Evolutionary conservation across 2,329 filamentous ascomycete genomes (phyloP).

Genomic region (Verticillium klebahnii): DNA sequence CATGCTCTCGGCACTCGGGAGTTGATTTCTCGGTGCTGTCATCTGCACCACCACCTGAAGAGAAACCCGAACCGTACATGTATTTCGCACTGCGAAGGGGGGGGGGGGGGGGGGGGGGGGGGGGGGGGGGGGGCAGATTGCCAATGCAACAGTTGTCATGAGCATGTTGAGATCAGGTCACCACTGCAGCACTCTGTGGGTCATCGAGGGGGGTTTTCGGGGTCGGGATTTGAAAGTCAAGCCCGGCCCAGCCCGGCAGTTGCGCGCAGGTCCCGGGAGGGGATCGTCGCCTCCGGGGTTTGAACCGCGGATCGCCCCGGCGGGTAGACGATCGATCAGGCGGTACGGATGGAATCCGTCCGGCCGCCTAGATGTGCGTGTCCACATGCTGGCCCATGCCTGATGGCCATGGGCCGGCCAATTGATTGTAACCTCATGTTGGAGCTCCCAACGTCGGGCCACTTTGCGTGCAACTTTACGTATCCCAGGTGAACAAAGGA

Average conservation of each 20-base stretch:
- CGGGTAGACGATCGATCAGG: background rate
- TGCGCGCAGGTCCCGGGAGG: background rate
- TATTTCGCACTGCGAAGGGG: background rate
- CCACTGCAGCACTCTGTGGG: background rate
- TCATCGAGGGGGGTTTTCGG: background rate
- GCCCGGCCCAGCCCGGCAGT: background rate
- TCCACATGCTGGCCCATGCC: too few relatives aligned
- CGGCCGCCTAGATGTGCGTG: background rate
- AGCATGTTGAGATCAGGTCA: background rate
- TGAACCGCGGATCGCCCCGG: background rate
- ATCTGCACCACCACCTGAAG: too few relatives aligned
- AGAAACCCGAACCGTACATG: background rate
- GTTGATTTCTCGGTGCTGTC: too few relatives aligned
- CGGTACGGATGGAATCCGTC: background rate
- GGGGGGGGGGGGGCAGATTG: too few relatives aligned
- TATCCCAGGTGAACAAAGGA: background rate
- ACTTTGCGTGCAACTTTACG: background rate
- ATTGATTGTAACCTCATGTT: too few relatives aligned
- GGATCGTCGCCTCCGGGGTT: background rate
- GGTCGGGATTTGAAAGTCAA: background rate
- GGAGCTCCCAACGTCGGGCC: too few relatives aligned
- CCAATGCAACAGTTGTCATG: background rate
- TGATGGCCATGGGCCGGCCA: too few relatives aligned
- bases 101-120: too few relatives aligned
- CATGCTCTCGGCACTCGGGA: too few relatives aligned